Conservation (phyloP, 1,284 basidiomycete genomes). For the Apiotrichum sp. region DNA sequence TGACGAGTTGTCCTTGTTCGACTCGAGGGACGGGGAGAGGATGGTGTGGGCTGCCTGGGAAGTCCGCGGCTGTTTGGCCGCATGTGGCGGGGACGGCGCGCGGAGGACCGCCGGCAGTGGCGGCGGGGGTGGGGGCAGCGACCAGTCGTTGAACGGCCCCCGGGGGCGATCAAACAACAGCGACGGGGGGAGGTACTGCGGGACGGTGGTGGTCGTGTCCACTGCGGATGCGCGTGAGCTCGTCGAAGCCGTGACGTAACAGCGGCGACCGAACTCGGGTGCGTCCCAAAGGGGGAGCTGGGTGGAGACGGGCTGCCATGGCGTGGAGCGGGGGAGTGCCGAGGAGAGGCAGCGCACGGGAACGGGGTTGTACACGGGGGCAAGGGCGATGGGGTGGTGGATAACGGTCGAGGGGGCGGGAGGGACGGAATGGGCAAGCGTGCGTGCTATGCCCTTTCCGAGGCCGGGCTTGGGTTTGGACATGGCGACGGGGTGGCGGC, state of each 20-base stretch:
- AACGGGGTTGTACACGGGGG: conserved; percentile 12
- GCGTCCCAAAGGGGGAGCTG: background rate
- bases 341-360: background rate
- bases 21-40: conserved; percentile 15
- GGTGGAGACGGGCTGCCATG: too few species aligned
- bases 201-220: background rate
- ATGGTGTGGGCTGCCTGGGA: conserved; percentile 21
- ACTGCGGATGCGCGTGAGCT: too few species aligned
- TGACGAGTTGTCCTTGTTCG: conserved; percentile 1
- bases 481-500: conserved; percentile 10
- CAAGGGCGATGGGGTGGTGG: conserved; percentile 9
- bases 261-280: too few species aligned
- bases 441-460: conserved; percentile 33
- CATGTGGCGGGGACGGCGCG: conserved; percentile 17
- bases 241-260: too few species aligned
- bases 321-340: too few species aligned
- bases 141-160: conserved; percentile 4
- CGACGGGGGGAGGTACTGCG: background rate
- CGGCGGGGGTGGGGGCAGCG: conserved; percentile 12
- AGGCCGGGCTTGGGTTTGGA: conserved; percentile 39
- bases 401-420: conserved; percentile 1
- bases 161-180: conserved; percentile 11
- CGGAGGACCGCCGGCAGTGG: conserved; percentile 18
- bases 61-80: conserved; percentile 19
- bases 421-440: conserved; percentile 11